A percentile compares a stretch with the other conserved stretches of the same genome.
These are phyloP conservation scores for Xerocomus brunneocitrinus DNA, from an alignment of 768 basidiomycete genomes.

Conservation along the genomic window DNA sequence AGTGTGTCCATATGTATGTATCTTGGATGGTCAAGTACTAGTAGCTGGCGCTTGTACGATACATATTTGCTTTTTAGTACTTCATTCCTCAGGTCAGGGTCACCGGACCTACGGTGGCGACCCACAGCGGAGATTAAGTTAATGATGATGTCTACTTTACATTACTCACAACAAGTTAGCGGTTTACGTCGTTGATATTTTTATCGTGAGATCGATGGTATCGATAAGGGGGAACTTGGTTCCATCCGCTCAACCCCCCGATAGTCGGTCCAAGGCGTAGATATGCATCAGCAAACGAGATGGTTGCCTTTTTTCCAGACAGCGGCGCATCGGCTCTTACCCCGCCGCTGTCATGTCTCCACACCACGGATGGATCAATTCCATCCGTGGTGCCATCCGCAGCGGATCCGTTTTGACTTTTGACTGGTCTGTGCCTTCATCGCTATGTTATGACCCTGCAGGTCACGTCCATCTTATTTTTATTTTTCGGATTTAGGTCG, in stretches of 20 bases:
- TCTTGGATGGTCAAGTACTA: not conserved
- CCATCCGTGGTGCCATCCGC: not conserved
- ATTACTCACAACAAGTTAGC: not conserved
- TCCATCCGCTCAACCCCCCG: not conserved
- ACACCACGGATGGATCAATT: no score
- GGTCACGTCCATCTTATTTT: not conserved
- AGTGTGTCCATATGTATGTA: not conserved
- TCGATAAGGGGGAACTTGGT: not conserved
- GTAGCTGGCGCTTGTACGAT: not conserved
- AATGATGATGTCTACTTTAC: not conserved
- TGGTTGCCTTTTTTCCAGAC: not conserved
- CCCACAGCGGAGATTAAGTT: not conserved
- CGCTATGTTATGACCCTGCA: not conserved
- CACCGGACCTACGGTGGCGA: not conserved
- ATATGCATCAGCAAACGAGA: not conserved
- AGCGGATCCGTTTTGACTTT: not conserved
- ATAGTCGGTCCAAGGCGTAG: not conserved
- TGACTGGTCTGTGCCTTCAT: not conserved
- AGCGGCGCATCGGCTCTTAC: not conserved
- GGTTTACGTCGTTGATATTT: not conserved
- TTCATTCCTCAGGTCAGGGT: not conserved
- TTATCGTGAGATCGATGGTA: not conserved
- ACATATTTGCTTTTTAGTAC: not conserved
- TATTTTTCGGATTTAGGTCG: not conserved
- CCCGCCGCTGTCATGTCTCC: not conserved